Evolutionary conservation across 192 early-diverging fungal species (phyloP), one percentile per base, ranked within the genome.

Genomic region (Coemansia furcata): DNA sequence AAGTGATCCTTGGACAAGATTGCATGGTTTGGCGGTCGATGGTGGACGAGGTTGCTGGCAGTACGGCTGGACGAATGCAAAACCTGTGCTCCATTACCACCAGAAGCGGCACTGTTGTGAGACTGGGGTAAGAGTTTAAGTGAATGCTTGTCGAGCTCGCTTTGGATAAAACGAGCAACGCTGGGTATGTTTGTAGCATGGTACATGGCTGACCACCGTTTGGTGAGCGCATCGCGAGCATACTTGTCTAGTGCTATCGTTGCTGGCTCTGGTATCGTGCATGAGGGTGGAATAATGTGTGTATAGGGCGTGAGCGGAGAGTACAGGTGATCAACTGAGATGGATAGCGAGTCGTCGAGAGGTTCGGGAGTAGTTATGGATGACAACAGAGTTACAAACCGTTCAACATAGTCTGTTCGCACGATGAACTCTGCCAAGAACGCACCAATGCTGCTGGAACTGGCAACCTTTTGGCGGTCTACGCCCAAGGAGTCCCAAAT

Each of bases 381-480:
- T 6, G 67, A 62, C 6, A 77, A 30, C 0, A 61, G 26, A 3
- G 36, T 26, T 0, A 50, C 44, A 44, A 82, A 75, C 36, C 63
- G 43, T 3, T 58, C 65, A 1, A 33, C 62, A 14, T 76, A 73
- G 49, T 65, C 57, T 0, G 35, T 9, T 19, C 42, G 61, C 4
- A 82, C 74, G 3, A 82, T 64, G 36, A 82, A 76, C 37, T 82
- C 79, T 11, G 70, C 70, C 26, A 76, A 42, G 40, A 73, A 82
- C 15, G 67, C 64, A 2, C 79, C 79, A 11, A 73, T 59, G 37
- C 65, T 62, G 57, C 69, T 71, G 32, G 69, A 38, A 23, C 68
- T 37, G 2, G 73, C 74, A 7, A 82, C 68, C 6, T 47, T 68
- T 6, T 7, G 12, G 1, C 23, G 5, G 46, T 76, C 74, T 23